Evolutionary conservation across 768 basidiomycete genomes (phyloP), one percentile per base, ranked within the genome.

Genomic region (Tylopilus plumbeoviolaceoides): DNA sequence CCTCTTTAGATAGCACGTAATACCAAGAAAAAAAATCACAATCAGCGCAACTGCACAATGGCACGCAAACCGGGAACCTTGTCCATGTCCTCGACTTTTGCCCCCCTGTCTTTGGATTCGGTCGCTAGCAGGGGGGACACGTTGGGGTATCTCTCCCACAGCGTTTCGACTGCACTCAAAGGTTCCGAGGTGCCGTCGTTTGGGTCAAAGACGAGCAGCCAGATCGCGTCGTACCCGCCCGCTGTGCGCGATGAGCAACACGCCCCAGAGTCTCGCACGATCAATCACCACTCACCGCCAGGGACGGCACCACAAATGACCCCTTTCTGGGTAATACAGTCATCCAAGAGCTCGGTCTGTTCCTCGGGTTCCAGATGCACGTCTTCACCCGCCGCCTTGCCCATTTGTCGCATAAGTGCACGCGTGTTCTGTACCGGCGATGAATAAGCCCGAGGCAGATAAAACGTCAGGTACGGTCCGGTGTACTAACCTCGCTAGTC

Each of bases 181-280:
- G 89, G 83, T 59, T 78, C 72, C 54, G 77, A 73, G 9, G 76
- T 70, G 39, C 73, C 70, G 44, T 71, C 69, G 55, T 72, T 60
- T 35, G 83, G 78, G 44, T 88, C 85, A 62, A 88, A 79, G 17
- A 94, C 81, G 15, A 99, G 80, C 6, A 99, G 74, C 92, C 94
- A 98, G 53, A 98, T 81, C 7, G 97, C 97, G 65, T 99, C 97
- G 69, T 90, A 98, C 2, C 97, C 97, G 10, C 97, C 97, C 48
- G 97, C 97, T 98, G 59, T 49, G 33, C 23, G 38, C 10, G 41
- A 8, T 58, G 40, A 58, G 49, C 31, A 48, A 44, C 39, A n/a
- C 8, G 4, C 7, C 2, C 27, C 1, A 1, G 5, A 35, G 36
- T 36, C 11, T 11, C 44, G 17, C 11, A 17, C 21, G 25, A 35